Conservation (phyloP, 345 rosid species). For the Camelina neglecta region DNA sequence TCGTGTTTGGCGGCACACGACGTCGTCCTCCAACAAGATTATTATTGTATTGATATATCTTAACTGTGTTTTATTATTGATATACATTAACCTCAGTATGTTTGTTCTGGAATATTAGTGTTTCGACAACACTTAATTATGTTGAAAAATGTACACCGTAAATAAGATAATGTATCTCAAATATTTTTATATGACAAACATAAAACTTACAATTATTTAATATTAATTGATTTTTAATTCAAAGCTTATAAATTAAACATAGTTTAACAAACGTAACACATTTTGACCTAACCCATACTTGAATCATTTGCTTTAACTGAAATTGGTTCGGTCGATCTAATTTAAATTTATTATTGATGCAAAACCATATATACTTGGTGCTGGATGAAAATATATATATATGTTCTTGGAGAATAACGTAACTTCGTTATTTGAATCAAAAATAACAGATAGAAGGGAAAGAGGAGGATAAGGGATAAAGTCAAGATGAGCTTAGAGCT, state of each 20-base stretch:
- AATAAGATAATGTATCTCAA: too few relatives aligned
- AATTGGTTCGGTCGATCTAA: background rate
- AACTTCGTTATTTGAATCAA: constrained; percentile 24
- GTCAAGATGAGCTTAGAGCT: constrained; percentile 7
- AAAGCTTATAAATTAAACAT: background rate
- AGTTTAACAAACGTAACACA: background rate
- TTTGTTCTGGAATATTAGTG: too few relatives aligned
- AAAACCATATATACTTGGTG: background rate
- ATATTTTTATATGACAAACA: too few relatives aligned
- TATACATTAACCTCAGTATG: too few relatives aligned
- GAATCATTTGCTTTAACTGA: background rate
- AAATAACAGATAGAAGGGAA: constrained; percentile 12
- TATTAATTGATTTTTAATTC: too few relatives aligned
- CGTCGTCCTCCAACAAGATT: constrained; percentile 15
- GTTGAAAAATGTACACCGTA: too few relatives aligned
- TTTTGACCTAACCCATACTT: background rate
- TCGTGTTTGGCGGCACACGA: constrained; percentile 43
- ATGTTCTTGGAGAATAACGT: constrained; percentile 22
- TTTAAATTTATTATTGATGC: background rate
- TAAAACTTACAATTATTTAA: too few relatives aligned
- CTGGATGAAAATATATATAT: background rate
- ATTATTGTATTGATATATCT: background rate
- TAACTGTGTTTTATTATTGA: background rate
- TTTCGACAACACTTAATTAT: too few relatives aligned
- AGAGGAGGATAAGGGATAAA: constrained; percentile 8